Percentiles rank a stretch among this genome's conserved stretches.
Conservation (phyloP, 78 protist species). For the Acrasis kona region DNA sequence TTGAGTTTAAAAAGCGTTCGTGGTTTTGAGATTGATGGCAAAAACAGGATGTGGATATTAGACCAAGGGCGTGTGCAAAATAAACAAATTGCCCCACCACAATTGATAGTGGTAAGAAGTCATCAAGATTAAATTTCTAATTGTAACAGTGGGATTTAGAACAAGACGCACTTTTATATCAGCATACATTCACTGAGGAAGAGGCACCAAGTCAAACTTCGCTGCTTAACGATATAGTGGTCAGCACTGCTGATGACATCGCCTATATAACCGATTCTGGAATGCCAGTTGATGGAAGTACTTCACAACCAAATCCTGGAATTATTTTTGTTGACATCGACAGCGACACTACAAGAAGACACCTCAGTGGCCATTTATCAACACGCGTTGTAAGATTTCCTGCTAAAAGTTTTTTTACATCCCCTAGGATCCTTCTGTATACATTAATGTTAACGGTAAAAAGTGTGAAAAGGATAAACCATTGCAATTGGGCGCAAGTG, state of each 20-base stretch:
- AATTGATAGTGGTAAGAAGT: too few relatives aligned
- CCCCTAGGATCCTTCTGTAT: constrained; percentile 2
- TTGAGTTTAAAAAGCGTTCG: constrained; percentile 1
- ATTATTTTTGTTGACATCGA: not conserved
- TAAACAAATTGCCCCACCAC: too few relatives aligned
- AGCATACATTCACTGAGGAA: constrained; percentile 8
- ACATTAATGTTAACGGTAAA: constrained; percentile 10
- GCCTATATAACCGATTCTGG: constrained; percentile 23
- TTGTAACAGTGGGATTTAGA: not conserved
- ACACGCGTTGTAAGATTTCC: too few relatives aligned
- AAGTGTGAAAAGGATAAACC: not conserved
- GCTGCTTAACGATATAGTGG: constrained; percentile 11
- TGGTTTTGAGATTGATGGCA: constrained; percentile 14
- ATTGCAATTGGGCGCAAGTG: constrained; percentile 10
- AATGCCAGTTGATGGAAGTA: constrained; percentile 1
- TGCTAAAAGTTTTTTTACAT: too few relatives aligned
- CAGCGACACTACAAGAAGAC: not conserved
- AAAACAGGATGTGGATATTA: constrained; percentile 18
- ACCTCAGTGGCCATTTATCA: constrained; percentile 2
- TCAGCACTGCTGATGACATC: not conserved
- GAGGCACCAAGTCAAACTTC: not conserved
- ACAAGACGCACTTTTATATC: not conserved
- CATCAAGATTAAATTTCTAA: too few relatives aligned
- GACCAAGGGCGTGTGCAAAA: too few relatives aligned
- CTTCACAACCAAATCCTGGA: not conserved